A percentile compares a stretch with the other conserved stretches of the same genome.
Evolutionary conservation across 176 grass and related monocot species (phyloP).

Genomic region (Paspalum notatum): DNA sequence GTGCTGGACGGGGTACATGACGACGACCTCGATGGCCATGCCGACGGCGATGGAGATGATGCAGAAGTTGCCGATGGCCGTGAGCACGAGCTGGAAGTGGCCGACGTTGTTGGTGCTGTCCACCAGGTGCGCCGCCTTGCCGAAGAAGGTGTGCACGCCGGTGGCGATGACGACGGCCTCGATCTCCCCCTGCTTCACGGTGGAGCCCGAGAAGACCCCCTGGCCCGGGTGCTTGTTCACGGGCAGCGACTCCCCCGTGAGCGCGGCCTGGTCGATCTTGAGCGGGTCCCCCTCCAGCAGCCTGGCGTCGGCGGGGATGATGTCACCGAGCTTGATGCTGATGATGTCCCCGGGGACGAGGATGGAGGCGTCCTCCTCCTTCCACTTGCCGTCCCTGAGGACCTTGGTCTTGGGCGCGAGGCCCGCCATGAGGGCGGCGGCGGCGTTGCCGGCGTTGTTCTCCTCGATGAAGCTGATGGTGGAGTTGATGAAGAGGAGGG

Average conservation of each 20-base stretch:
- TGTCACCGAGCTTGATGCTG: slow-evolving; percentile 90
- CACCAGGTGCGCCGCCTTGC: slow-evolving; percentile 94
- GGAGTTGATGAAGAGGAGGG: slow-evolving; percentile 95
- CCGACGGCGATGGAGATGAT: slow-evolving; percentile 84
- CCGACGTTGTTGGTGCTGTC: slow-evolving; percentile 96
- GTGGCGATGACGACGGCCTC: slow-evolving; percentile 95
- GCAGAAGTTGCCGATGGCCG: slow-evolving; percentile 97
- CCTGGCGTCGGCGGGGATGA: slow-evolving; percentile 89
- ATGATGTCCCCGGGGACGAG: slow-evolving; percentile 86
- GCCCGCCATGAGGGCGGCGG: slow-evolving; percentile 85
- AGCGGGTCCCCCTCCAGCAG: slow-evolving; percentile 85
- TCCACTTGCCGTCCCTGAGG: slow-evolving; percentile 74
- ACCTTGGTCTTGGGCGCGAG: slow-evolving; percentile 94
- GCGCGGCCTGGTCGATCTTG: slow-evolving; percentile 95
- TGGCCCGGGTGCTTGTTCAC: slow-evolving; percentile 74
- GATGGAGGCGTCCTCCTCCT: slow-evolving; percentile 76
- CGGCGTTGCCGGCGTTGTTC: slow-evolving; percentile 92
- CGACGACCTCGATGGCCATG: slow-evolving; percentile 75
- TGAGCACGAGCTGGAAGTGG: slow-evolving; percentile 90
- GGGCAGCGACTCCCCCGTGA: slow-evolving; percentile 82
- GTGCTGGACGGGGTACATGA: slow-evolving; percentile 90
- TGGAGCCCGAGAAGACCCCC: slow-evolving; percentile 89
- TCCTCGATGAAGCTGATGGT: slow-evolving; percentile 99
- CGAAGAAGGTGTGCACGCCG: slow-evolving; percentile 95
- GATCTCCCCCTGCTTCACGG: slow-evolving; percentile 91